Conservation (phyloP, 2,329 filamentous ascomycete genomes). For the Sclerotinia glacialis region DNA sequence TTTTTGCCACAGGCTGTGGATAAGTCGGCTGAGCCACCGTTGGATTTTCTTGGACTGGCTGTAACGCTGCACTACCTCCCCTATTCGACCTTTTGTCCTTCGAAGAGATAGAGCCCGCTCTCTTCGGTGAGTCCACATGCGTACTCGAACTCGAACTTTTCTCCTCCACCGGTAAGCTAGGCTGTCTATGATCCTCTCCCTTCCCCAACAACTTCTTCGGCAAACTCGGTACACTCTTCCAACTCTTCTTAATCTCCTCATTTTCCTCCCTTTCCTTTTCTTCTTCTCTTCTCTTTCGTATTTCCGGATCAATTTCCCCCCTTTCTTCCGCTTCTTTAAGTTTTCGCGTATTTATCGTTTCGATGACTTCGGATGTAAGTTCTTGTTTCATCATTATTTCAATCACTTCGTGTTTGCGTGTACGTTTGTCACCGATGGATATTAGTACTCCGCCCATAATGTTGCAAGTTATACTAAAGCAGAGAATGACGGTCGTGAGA, state of each 20-base stretch:
- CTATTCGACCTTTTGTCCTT: constrained; percentile 20
- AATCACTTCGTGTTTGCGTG: constrained; percentile 80
- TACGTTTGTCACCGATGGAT: constrained; percentile 69
- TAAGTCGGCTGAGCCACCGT: constrained; percentile 18
- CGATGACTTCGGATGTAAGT: constrained; percentile 63
- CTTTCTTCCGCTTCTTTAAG: constrained; percentile 71
- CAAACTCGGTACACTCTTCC: constrained; percentile 32
- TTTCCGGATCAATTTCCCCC: constrained; percentile 29
- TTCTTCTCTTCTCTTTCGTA: constrained; percentile 49
- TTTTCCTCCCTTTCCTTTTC: constrained; percentile 45
- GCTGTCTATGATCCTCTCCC: constrained; percentile 34
- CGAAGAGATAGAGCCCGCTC: constrained; percentile 17
- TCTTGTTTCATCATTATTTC: constrained; percentile 74
- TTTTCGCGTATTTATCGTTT: constrained; percentile 78
- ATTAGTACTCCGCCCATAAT: constrained; percentile 74
- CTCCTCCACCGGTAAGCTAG: constrained; percentile 28
- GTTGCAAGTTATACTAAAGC: constrained; percentile 74
- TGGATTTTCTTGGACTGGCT: constrained; percentile 26
- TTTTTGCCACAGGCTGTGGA: constrained; percentile 21
- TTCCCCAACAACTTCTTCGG: constrained; percentile 34
- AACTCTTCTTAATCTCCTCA: constrained; percentile 33
- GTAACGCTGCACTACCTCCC: constrained; percentile 18
- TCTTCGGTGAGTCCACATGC: constrained; percentile 19
- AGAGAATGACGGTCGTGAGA: constrained; percentile 76
- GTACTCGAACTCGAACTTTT: constrained; percentile 22